These are phyloP conservation scores for Apiotrichum gamsii DNA, from an alignment of 1,284 basidiomycete genomes.

Conservation along the genomic window DNA sequence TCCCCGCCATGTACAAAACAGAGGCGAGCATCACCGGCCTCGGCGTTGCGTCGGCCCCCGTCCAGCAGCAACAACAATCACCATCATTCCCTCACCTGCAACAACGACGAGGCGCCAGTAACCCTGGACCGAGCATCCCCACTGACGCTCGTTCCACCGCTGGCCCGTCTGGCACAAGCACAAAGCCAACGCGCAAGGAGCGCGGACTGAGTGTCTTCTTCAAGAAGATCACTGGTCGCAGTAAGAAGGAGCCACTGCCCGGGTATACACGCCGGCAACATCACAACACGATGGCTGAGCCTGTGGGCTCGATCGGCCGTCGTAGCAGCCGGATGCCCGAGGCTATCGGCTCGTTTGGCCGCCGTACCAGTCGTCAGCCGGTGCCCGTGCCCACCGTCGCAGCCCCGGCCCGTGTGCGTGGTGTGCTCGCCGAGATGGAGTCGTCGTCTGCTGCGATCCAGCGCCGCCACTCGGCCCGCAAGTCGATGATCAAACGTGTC, in stretches of 20 bases:
- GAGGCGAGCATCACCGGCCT: too few species aligned
- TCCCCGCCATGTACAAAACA: slow-evolving; percentile 9
- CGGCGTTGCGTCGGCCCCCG: too few species aligned
- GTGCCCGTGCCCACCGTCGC: neutral
- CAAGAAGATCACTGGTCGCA: slow-evolving; percentile 2
- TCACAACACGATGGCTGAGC: neutral
- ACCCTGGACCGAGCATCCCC: too few species aligned
- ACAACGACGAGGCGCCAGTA: too few species aligned
- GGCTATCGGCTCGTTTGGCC: neutral
- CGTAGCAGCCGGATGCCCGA: neutral
- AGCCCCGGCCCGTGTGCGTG: slow-evolving; percentile 5
- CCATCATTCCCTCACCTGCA: too few species aligned
- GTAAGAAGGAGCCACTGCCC: slow-evolving; percentile 1
- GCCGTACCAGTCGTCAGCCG: neutral
- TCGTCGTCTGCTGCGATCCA: slow-evolving; percentile 1
- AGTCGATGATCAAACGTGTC: slow-evolving; percentile 4
- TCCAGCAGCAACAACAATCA: too few species aligned
- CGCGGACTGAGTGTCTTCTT: slow-evolving; percentile 5
- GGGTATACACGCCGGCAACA: too few species aligned
- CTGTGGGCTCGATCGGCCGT: neutral
- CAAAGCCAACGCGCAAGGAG: too few species aligned
- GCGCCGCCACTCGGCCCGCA: slow-evolving; percentile 5
- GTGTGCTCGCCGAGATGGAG: slow-evolving; percentile 14
- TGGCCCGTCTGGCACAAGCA: too few species aligned
- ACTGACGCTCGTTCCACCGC: too few species aligned